These are phyloP conservation scores for Citrus cavaleriei DNA, from an alignment of 345 rosid species.

Conservation along the genomic window DNA sequence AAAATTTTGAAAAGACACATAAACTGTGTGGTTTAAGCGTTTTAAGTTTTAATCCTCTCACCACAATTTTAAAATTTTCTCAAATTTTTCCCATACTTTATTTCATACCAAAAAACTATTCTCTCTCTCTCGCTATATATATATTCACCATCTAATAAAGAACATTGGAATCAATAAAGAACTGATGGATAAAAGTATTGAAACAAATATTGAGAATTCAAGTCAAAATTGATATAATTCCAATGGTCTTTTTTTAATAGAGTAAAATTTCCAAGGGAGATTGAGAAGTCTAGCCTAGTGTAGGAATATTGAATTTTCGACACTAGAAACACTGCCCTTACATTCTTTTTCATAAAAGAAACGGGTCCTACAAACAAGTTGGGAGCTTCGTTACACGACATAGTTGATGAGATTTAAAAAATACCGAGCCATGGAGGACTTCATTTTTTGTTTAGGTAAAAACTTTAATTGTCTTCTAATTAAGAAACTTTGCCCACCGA, in stretches of 20 bases:
- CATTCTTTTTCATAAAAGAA: neutral
- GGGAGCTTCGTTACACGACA: neutral
- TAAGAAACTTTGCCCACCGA: neutral
- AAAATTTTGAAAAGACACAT: fast-evolving
- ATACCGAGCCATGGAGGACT: neutral
- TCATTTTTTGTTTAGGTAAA: neutral
- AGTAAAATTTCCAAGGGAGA: neutral
- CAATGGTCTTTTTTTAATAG: neutral
- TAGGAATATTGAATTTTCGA: neutral
- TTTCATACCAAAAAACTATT: fast-evolving
- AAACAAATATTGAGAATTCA: neutral
- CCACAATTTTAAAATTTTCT: no score
- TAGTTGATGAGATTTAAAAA: neutral
- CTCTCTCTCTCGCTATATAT: no score
- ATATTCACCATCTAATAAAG: no score
- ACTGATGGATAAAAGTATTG: neutral
- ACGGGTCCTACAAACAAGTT: neutral
- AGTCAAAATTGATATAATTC: neutral
- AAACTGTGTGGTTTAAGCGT: fast-evolving
- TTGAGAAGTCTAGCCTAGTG: neutral
- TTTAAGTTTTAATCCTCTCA: no score
- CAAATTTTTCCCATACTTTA: fast-evolving
- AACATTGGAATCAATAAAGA: no score
- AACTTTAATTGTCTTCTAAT: neutral
- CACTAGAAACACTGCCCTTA: neutral